phyloP scores from a whole-genome alignment of 257 asterid species.

The Lycium barbarum region DNA sequence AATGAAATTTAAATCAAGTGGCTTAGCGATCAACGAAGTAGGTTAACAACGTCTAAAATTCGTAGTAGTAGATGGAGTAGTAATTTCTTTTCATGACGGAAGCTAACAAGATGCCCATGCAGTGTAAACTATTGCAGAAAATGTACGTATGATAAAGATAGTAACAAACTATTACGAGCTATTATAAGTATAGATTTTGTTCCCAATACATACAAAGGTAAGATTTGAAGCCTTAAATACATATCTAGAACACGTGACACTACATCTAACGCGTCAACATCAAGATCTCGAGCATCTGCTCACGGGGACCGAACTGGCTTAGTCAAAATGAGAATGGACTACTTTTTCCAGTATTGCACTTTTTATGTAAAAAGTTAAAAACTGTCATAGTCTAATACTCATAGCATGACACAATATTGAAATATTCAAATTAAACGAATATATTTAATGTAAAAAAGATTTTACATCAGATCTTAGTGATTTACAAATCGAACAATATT shows the following conservation, averaged over 20 bases:
- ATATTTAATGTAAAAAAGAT: not conserved
- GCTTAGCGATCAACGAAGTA: too few relatives aligned
- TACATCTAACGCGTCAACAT: not conserved
- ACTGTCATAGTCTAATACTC: not conserved
- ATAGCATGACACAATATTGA: not conserved
- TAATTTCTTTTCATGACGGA: too few relatives aligned
- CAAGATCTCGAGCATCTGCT: not conserved
- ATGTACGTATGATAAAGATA: not conserved
- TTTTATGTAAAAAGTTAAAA: not conserved
- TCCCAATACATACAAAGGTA: not conserved
- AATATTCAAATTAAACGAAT: not conserved
- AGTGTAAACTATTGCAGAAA: not conserved
- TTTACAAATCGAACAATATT: too few relatives aligned
- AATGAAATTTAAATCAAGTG: too few relatives aligned
- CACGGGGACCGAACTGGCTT: not conserved
- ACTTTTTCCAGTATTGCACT: not conserved
- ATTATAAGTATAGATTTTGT: not conserved
- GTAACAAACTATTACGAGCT: not conserved
- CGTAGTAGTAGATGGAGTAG: too few relatives aligned
- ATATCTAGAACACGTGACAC: conserved; percentile 2
- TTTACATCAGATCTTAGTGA: too few relatives aligned
- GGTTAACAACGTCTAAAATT: too few relatives aligned
- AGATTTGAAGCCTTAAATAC: not conserved
- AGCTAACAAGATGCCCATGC: too few relatives aligned
- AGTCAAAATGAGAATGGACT: not conserved